phyloP scores from a whole-genome alignment of 176 grass and related monocot species.

The Zea luxurians region DNA sequence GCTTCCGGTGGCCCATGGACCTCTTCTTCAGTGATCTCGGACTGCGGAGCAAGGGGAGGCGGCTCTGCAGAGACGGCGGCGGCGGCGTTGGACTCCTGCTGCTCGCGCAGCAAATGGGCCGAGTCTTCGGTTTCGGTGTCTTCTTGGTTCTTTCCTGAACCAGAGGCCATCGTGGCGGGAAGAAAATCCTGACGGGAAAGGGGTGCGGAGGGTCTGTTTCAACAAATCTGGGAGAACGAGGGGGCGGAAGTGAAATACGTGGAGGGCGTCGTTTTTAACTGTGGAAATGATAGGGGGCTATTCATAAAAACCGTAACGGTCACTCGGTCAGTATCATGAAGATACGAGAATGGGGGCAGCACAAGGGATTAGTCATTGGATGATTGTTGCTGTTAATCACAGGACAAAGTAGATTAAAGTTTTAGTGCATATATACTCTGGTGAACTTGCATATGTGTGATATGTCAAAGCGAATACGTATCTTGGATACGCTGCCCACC shows the following conservation, averaged over 20 bases:
- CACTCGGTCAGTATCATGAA: background rate
- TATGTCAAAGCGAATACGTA: too few species aligned
- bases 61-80: background rate
- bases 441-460: too few species aligned
- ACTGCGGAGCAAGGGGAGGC: background rate
- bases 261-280: background rate
- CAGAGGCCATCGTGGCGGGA: constrained; percentile 34
- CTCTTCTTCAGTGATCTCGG: background rate
- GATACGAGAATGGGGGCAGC: background rate
- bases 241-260: background rate
- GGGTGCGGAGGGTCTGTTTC: background rate
- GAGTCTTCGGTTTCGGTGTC: background rate
- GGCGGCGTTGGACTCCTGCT: background rate
- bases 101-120: background rate
- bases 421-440: background rate
- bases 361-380: background rate
- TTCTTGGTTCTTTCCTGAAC: background rate
- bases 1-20: background rate
- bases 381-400: background rate
- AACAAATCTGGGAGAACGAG: background rate
- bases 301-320: background rate
- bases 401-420: background rate
- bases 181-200: background rate
- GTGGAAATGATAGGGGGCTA: background rate
- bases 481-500: too few species aligned